These are phyloP conservation scores for Yamadazyma laniorum DNA, from an alignment of 805 yeast species.

Conservation along the genomic window DNA sequence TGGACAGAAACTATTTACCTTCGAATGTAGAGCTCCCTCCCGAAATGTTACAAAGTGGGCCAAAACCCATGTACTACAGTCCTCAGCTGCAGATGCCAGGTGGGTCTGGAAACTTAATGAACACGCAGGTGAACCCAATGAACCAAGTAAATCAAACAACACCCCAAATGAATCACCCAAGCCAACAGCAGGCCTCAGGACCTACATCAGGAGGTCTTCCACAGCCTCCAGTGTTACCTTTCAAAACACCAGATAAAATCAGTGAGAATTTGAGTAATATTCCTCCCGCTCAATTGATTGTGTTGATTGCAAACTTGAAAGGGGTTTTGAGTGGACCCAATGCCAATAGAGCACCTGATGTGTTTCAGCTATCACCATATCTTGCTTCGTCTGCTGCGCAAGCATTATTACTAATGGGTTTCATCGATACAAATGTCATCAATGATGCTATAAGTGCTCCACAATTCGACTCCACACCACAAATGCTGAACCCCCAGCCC, in stretches of 20 bases:
- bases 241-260: constrained; percentile 54
- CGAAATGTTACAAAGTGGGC: constrained; percentile 30
- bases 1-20: constrained; percentile 51
- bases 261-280: constrained; percentile 60
- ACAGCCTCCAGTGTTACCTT: constrained; percentile 41
- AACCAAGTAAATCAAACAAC: background rate
- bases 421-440: constrained; percentile 68
- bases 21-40: constrained; percentile 56
- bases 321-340: constrained; percentile 51
- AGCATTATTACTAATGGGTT: constrained; percentile 73
- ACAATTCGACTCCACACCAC: constrained; percentile 16
- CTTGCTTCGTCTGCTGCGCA: constrained; percentile 70
- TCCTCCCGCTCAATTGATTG: constrained; percentile 70
- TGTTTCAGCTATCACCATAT: constrained; percentile 52
- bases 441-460: constrained; percentile 46
- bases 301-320: constrained; percentile 65
- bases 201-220: constrained; percentile 42
- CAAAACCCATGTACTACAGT: background rate
- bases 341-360: constrained; percentile 49
- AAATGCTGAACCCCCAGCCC: constrained; percentile 14
- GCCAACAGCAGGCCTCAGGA: constrained; percentile 24
- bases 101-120: background rate
- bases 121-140: constrained; percentile 3
- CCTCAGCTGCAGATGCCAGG: background rate
- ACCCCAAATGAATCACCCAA: background rate